Evolutionary conservation across 352 stramenopile genomes (phyloP).

Genomic region (Phytophthora sp.): DNA sequence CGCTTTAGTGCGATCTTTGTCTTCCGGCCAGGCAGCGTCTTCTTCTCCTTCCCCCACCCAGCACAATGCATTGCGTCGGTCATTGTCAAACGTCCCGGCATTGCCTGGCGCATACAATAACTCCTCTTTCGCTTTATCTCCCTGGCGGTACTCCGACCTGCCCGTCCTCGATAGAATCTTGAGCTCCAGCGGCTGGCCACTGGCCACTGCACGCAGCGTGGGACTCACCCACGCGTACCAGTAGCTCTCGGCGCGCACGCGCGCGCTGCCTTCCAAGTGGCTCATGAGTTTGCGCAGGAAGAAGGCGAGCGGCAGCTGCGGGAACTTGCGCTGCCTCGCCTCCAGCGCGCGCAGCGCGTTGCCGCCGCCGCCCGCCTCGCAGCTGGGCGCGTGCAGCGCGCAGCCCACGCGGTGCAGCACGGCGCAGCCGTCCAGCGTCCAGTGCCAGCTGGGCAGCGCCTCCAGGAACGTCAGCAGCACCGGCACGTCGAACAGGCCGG

Average conservation of each 20-base stretch:
- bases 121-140: slow-evolving; percentile 40
- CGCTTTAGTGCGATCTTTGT: slow-evolving; percentile 51
- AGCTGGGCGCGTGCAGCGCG: slow-evolving; percentile 42
- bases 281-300: slow-evolving; percentile 73
- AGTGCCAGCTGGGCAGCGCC: slow-evolving; percentile 67
- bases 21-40: slow-evolving; percentile 24
- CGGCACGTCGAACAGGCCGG: slow-evolving; percentile 64
- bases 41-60: slow-evolving; percentile 40
- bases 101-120: slow-evolving; percentile 52
- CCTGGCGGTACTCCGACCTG: slow-evolving; percentile 26
- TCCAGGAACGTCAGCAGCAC: slow-evolving; percentile 78
- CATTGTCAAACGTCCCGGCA: slow-evolving; percentile 52
- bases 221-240: slow-evolving; percentile 72
- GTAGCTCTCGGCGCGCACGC: slow-evolving; percentile 62
- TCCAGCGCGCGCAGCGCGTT: slow-evolving; percentile 37
- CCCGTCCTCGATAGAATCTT: slow-evolving; percentile 40
- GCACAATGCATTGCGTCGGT: slow-evolving; percentile 54
- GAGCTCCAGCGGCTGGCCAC: slow-evolving; percentile 47
- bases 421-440: slow-evolving; percentile 72
- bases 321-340: slow-evolving; percentile 49
- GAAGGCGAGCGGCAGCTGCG: slow-evolving; percentile 66
- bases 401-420: slow-evolving; percentile 66
- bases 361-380: slow-evolving; percentile 24
- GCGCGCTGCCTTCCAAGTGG: slow-evolving; percentile 61
- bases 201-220: slow-evolving; percentile 55